A percentile compares a stretch with the other conserved stretches of the same genome.
phyloP scores from a whole-genome alignment of 1,139 yeast species.

The Lodderomyces orthopsilosis region DNA sequence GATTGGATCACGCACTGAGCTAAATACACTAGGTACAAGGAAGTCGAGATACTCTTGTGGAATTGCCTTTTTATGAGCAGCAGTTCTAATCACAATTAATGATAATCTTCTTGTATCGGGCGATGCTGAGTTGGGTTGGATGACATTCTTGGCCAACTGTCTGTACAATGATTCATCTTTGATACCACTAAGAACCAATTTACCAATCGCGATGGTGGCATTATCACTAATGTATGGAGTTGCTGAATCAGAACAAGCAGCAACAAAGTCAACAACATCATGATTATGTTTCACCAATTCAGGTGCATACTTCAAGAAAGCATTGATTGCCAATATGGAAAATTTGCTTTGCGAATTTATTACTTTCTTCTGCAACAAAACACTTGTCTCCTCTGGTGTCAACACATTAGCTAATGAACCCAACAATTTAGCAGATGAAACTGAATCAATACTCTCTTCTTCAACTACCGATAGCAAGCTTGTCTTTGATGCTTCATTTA shows the following conservation, averaged over 20 bases:
- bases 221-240: constrained; percentile 68
- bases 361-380: constrained; percentile 61
- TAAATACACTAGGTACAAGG: constrained; percentile 72
- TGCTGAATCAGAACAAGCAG: constrained; percentile 43
- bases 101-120: constrained; percentile 80
- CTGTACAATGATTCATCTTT: constrained; percentile 37
- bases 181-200: constrained; percentile 56
- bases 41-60: constrained; percentile 53
- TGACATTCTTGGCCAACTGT: constrained; percentile 50
- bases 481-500: constrained; percentile 71
- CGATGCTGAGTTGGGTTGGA: constrained; percentile 58
- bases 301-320: constrained; percentile 77
- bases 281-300: constrained; percentile 31
- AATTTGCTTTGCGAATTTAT: constrained; percentile 53
- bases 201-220: constrained; percentile 81
- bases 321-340: constrained; percentile 71
- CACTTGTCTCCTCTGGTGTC: constrained; percentile 61
- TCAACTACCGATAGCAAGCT: constrained; percentile 74
- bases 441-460: constrained; percentile 64
- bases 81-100: constrained; percentile 71
- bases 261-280: constrained; percentile 35
- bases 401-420: constrained; percentile 75
- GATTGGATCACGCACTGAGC: constrained; percentile 77
- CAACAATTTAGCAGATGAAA: constrained; percentile 73
- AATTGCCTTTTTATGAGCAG: constrained; percentile 51